A percentile compares a stretch with the other conserved stretches of the same genome.
Conservation (phyloP, 2,329 filamentous ascomycete species). For the Pseudopithomyces maydicus region DNA sequence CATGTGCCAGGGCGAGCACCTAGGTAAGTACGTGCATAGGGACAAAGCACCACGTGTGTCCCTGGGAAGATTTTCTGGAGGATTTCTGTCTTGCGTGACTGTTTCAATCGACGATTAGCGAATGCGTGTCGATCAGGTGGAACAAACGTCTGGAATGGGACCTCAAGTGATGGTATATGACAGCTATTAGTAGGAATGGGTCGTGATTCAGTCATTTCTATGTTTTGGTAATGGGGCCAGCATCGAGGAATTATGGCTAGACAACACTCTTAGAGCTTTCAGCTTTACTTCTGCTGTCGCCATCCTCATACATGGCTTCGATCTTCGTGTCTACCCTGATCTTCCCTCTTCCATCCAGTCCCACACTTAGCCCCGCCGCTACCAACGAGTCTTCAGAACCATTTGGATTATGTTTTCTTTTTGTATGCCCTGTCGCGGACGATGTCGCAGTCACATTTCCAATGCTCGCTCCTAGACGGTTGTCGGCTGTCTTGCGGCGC, state of each 20-base stretch:
- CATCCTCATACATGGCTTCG: conserved; percentile 6
- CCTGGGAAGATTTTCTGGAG: too few species aligned
- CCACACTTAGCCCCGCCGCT: conserved; percentile 2
- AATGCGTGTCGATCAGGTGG: too few species aligned
- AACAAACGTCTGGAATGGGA: too few species aligned
- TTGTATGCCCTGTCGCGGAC: neutral
- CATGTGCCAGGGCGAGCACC: too few species aligned
- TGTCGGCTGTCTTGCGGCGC: conserved; percentile 16
- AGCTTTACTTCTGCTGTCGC: neutral
- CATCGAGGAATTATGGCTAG: neutral
- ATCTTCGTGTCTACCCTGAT: conserved; percentile 22
- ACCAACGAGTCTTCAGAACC: conserved; percentile 23
- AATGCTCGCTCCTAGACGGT: conserved; percentile 5
- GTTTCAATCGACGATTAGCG: too few species aligned
- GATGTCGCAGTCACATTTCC: neutral
- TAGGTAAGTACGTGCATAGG: too few species aligned
- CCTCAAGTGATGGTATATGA: too few species aligned
- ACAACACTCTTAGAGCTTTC: neutral
- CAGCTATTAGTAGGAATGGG: neutral
- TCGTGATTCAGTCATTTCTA: neutral
- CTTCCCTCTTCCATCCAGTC: conserved; percentile 4
- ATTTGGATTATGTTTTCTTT: conserved; percentile 8
- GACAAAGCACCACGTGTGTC: too few species aligned
- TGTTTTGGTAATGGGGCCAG: neutral
- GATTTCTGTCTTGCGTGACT: too few species aligned